Base-by-base conservation (phyloP, 176 grass and related monocot genomes). In the Oryza meridionalis region DNA sequence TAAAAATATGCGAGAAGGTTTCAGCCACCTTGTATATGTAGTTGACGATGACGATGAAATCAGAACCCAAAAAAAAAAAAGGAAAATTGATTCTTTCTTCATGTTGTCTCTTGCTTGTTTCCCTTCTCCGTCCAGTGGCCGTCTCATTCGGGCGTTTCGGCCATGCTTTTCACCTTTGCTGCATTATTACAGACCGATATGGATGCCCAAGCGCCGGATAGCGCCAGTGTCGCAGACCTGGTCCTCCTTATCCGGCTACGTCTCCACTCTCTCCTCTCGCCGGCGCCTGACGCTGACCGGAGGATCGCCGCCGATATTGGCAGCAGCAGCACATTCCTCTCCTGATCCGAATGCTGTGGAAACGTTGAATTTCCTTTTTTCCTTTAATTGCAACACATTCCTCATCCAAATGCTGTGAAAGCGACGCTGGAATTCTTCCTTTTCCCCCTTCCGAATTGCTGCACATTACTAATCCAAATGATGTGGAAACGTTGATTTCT, bases 21-120 rank as follows among this genome's bases (percentile, higher is more conserved):
- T 45, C 35, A 7, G 62, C 51, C 79, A 69, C 67, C 50, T 32
- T 90, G 88, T 90, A 83, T 74, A 86, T 90, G 68, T 86, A 90
- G 69, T 78, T 82, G 73, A 88, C 76, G 81, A 90, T 82, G 83
- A 82, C 79, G 88, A 90, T 38, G 70, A 87, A 87, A 76, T 87
- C 74, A 67, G 61, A 65, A 31, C 29, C 29, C 1, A 31, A 31
- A 31, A 29, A 31, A 55, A 40, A 75, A 9, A 11, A 26, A 12
- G 64, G 21, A 75, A 68, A 73, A 83, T 24, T 64, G 11, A 90
- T 86, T 86, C 74, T 86, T 86, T 86, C 68, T 27, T 45, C 58
- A 21, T 81, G 24, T 3, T n/a, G 3, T 47, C 19, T 29, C 64
- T 16, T 58, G 26, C 42, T 31, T 53, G 46, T 2, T 69, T 65